These are phyloP conservation scores for Leccinum subgranulosum DNA, from an alignment of 768 basidiomycete genomes.

Conservation along the genomic window DNA sequence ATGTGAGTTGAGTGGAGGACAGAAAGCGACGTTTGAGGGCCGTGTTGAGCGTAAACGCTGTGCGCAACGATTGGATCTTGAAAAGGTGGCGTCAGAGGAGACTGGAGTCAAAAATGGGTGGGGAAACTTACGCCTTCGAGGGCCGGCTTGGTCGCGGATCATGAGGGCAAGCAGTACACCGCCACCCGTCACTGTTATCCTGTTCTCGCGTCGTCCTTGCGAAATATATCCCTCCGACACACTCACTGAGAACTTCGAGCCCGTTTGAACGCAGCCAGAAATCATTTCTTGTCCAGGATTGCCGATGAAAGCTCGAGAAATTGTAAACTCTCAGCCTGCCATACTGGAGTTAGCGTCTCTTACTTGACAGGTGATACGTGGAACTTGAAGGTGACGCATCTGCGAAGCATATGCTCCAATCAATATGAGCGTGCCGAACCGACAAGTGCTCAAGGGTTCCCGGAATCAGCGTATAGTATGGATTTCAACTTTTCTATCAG, in stretches of 20 bases:
- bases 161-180: too few relatives aligned
- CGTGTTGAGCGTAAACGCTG: slow-evolving; percentile 88
- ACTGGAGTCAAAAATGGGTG: background rate
- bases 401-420: slow-evolving; percentile 20
- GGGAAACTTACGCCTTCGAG: slow-evolving; percentile 74
- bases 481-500: too few relatives aligned
- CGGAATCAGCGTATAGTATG: too few relatives aligned
- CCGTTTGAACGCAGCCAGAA: slow-evolving; percentile 71
- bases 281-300: slow-evolving; percentile 56
- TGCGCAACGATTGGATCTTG: slow-evolving; percentile 82
- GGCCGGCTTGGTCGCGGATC: slow-evolving; percentile 44
- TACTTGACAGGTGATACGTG: background rate
- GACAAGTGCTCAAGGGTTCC: slow-evolving; percentile 59
- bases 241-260: slow-evolving; percentile 83
- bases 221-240: slow-evolving; percentile 85
- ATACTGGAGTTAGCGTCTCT: background rate
- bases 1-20: slow-evolving; percentile 74
- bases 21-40: slow-evolving; percentile 90
- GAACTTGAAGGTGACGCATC: slow-evolving; percentile 36
- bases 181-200: too few relatives aligned
- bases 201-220: slow-evolving; percentile 55
- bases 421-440: slow-evolving; percentile 77
- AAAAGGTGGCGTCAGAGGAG: background rate
- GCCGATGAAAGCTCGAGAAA: slow-evolving; percentile 77
- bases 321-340: slow-evolving; percentile 68